These are phyloP conservation scores for Rubia tinctorum DNA, from an alignment of 305 asterid genomes.

Conservation along the genomic window DNA sequence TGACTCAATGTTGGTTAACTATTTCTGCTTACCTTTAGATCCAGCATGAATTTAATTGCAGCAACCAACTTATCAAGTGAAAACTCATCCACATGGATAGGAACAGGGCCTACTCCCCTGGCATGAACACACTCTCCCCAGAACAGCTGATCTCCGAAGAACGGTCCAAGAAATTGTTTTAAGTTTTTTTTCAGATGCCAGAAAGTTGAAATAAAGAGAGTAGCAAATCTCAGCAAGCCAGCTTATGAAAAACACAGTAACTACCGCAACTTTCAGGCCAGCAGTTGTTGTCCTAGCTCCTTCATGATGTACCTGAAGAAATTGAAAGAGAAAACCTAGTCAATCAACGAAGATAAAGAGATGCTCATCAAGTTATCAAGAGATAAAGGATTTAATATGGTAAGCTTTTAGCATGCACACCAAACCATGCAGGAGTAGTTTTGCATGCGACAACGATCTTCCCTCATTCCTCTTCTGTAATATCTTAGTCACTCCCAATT, in stretches of 20 bases:
- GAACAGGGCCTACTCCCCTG: conserved; percentile 87
- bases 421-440: background rate
- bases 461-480: background rate
- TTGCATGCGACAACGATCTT: background rate
- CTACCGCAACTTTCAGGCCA: conserved; percentile 91
- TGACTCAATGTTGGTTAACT: background rate
- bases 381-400: background rate
- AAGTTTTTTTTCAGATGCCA: background rate
- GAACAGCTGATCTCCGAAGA: conserved; percentile 95
- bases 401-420: background rate
- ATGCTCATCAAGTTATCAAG: background rate
- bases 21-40: conserved; percentile 43
- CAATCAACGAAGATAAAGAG: background rate
- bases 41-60: conserved; percentile 79
- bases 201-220: background rate
- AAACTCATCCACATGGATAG: conserved; percentile 80
- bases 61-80: conserved; percentile 70
- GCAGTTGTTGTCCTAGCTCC: conserved; percentile 99
- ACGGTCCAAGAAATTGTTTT: conserved; percentile 32
- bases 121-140: conserved; percentile 96
- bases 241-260: background rate
- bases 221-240: conserved; percentile 1
- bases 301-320: conserved; percentile 86
- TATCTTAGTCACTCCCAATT: background rate
- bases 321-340: background rate